Evolutionary conservation across 2,329 filamentous ascomycete genomes (phyloP).

Genomic region (Penicillium crustosum): DNA sequence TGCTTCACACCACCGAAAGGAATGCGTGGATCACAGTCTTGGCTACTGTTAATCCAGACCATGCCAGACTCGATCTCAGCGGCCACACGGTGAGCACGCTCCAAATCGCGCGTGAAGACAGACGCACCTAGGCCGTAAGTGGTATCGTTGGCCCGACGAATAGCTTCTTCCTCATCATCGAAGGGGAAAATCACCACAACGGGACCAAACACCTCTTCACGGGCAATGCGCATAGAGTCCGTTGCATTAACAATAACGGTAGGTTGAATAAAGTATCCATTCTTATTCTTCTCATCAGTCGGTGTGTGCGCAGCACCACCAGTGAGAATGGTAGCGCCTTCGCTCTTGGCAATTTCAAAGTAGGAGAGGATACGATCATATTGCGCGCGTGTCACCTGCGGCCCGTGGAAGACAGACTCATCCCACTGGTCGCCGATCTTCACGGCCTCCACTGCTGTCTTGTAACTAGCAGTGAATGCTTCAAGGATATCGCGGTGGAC

Average conservation of each 20-base stretch:
- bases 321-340: conserved; percentile 41
- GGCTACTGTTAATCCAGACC: conserved; percentile 49
- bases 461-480: conserved; percentile 40
- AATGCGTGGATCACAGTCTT: conserved; percentile 43
- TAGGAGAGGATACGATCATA: conserved; percentile 47
- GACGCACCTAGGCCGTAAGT: conserved; percentile 46
- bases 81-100: conserved; percentile 44
- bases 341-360: conserved; percentile 44
- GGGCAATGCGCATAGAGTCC: conserved; percentile 39
- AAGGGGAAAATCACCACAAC: conserved; percentile 45
- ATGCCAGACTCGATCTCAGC: conserved; percentile 48
- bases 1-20: conserved; percentile 49
- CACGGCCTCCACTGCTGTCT: conserved; percentile 36
- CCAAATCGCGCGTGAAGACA: conserved; percentile 45
- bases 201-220: conserved; percentile 48
- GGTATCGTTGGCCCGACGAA: conserved; percentile 42
- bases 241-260: conserved; percentile 41
- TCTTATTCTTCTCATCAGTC: conserved; percentile 32
- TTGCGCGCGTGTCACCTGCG: conserved; percentile 47
- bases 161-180: conserved; percentile 41
- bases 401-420: conserved; percentile 45
- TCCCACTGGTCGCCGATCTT: conserved; percentile 47
- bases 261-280: conserved; percentile 44
- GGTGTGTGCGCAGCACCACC: conserved; percentile 39
- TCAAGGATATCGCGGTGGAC: conserved; percentile 57